Base-by-base conservation (phyloP, 2,329 filamentous ascomycete genomes). In the Dactylellina haptotyla region DNA sequence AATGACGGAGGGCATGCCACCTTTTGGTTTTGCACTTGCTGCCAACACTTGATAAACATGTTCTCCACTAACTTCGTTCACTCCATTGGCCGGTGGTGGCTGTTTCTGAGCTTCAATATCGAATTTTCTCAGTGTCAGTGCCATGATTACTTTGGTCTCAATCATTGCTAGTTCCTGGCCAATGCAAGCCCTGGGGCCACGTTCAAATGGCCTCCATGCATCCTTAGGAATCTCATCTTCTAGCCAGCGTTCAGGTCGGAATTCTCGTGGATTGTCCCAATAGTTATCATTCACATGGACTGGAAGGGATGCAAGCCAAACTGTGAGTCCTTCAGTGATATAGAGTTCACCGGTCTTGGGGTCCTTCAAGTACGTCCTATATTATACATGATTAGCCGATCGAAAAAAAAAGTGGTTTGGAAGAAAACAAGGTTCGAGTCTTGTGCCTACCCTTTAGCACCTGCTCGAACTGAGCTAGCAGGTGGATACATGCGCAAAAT, bases 171-270 rank as follows among this genome's bases (percentile, higher is more conserved):
- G 80, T 75, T 85, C 84, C 77, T 87, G 84, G 0, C 85, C 86
- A n/a, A 87, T 83, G 76, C 86, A 89, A 57, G 84, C 84, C 10
- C 86, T 79, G 1, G 83, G 81, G 0, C 87, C 86, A 63, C 83
- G 81, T 75, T 85, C 84, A 77, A 88, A 88, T 0, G 84, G 81
- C 6, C 85, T 82, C 82, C 82, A 88, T 0, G 85, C 61, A 1
- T 66, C 84, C 62, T 83, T 82, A 54, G 83, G 82, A 50, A 78
- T 73, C 18, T 80, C 77, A 76, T 63, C 45, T 18, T 63, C 57
- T 9, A 75, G 45, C 64, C 81, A 86, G 4, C 85, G 82, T 46
- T 85, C 84, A 0, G 83, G 69, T n/a, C 51, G 82, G 76, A 85
- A 86, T 10, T 80, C 79, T n/a, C 80, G 77, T 0, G 84, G 80